These are phyloP conservation scores for Pseudozyma flocculosa DNA, from an alignment of 1,284 basidiomycete genomes.

Conservation along the genomic window DNA sequence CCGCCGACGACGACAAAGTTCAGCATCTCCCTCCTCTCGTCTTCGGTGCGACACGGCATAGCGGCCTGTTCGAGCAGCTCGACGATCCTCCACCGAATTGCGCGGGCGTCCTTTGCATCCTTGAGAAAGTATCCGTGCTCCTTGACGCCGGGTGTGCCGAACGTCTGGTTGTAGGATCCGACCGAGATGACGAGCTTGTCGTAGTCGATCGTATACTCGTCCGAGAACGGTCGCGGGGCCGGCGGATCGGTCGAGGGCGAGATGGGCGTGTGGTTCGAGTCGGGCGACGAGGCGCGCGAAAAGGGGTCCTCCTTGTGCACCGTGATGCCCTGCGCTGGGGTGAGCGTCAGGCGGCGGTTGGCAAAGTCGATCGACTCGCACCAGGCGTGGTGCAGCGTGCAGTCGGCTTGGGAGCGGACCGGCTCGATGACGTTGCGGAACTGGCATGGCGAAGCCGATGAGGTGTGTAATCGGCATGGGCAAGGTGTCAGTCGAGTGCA, in stretches of 20 bases:
- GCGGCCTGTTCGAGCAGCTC: conserved; percentile 79
- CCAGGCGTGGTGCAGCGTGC: conserved; percentile 60
- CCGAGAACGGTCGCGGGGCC: too few species aligned
- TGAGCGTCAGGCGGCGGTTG: conserved; percentile 6
- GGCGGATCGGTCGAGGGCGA: too few species aligned
- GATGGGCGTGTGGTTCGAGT: too few species aligned
- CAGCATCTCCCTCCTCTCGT: conserved; percentile 35
- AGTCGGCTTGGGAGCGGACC: conserved; percentile 61
- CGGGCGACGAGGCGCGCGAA: too few species aligned
- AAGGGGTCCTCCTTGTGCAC: too few species aligned
- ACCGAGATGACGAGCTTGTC: conserved; percentile 83
- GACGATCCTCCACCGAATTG: conserved; percentile 73
- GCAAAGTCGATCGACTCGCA: conserved; percentile 32
- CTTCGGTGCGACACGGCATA: conserved; percentile 69
- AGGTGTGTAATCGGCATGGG: too few species aligned
- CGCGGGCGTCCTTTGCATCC: conserved; percentile 76
- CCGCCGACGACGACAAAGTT: conserved; percentile 40
- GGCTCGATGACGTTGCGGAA: too few species aligned
- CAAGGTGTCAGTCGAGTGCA: too few species aligned
- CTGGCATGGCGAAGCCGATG: too few species aligned
- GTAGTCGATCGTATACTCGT: conserved; percentile 27
- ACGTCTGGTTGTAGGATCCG: conserved; percentile 77
- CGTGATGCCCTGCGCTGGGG: conserved; percentile 3
- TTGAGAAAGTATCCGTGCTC: conserved; percentile 64
- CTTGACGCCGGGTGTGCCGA: conserved; percentile 62